Conservation (phyloP, 108 stramenopile genomes). For the Epipyxis sp. region DNA sequence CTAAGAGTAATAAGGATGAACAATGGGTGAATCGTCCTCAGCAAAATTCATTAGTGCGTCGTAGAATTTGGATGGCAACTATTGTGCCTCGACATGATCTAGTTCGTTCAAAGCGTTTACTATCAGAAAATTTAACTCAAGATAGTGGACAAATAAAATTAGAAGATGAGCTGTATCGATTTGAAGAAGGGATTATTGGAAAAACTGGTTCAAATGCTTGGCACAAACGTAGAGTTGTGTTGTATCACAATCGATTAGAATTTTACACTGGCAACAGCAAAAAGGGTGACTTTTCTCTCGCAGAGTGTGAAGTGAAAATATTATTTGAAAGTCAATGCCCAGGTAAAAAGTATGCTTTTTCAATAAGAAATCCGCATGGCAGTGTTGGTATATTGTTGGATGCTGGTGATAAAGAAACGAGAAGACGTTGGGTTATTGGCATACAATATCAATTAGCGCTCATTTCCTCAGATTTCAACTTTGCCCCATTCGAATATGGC, state of each 20-base stretch:
- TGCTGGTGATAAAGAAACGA: neutral
- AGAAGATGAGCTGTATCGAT: neutral
- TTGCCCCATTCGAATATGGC: neutral
- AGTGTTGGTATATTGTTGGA: neutral
- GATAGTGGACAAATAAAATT: neutral
- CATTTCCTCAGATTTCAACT: neutral
- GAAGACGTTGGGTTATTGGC: neutral
- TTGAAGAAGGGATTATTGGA: neutral
- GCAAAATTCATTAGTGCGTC: neutral
- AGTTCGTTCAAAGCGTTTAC: neutral
- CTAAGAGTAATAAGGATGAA: neutral
- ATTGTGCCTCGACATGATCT: neutral
- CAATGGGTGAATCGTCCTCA: neutral
- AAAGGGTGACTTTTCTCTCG: neutral
- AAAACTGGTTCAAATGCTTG: neutral
- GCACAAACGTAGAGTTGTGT: neutral
- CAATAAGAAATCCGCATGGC: neutral
- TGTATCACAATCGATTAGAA: slow-evolving; percentile 14
- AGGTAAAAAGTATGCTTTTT: neutral
- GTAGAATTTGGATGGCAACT: slow-evolving; percentile 14
- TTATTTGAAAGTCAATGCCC: neutral
- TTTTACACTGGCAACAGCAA: neutral
- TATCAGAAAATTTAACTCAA: neutral
- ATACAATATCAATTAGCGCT: slow-evolving; percentile 9
- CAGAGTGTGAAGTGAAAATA: neutral